Percentiles rank a stretch among this genome's conserved stretches.
These are phyloP conservation scores for Moelleriella libera DNA, from an alignment of 2,329 filamentous ascomycete genomes.

Conservation along the genomic window DNA sequence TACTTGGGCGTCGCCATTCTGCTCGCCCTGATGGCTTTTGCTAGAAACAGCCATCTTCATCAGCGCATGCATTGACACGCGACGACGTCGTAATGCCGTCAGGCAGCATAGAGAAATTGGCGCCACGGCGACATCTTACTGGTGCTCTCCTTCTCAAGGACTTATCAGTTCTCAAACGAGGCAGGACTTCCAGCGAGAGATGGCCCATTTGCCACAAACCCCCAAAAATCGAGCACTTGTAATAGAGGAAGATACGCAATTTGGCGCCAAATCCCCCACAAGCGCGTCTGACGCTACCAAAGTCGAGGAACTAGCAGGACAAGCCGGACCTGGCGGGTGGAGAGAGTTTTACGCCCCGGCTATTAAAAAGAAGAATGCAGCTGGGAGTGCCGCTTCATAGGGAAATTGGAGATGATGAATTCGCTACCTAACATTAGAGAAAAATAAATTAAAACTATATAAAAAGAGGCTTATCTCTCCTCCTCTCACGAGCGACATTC, in stretches of 20 bases:
- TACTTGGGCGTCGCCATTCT: slow-evolving; percentile 11
- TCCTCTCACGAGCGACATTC: neutral
- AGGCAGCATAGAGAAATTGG: slow-evolving; percentile 4
- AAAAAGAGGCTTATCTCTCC: too few relatives aligned
- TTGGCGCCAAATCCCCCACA: neutral
- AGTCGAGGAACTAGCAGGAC: neutral
- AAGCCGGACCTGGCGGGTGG: neutral
- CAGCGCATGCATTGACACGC: slow-evolving; percentile 23
- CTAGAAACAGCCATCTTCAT: slow-evolving; percentile 25
- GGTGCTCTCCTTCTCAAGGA: neutral
- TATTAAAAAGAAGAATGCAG: neutral
- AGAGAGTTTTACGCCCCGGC: neutral
- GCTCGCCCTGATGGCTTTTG: slow-evolving; percentile 11
- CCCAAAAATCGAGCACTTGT: neutral
- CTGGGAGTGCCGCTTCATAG: neutral
- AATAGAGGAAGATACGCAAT: neutral
- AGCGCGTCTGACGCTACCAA: neutral
- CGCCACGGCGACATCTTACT: neutral
- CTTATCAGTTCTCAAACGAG: neutral
- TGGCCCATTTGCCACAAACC: neutral
- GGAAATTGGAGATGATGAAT: neutral
- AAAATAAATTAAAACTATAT: too few relatives aligned
- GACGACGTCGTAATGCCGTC: slow-evolving; percentile 6
- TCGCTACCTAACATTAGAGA: neutral
- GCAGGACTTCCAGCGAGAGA: neutral